phyloP scores from a whole-genome alignment of 225 moss, liverwort and hornwort genomes.

The Marchantia paleacea region DNA sequence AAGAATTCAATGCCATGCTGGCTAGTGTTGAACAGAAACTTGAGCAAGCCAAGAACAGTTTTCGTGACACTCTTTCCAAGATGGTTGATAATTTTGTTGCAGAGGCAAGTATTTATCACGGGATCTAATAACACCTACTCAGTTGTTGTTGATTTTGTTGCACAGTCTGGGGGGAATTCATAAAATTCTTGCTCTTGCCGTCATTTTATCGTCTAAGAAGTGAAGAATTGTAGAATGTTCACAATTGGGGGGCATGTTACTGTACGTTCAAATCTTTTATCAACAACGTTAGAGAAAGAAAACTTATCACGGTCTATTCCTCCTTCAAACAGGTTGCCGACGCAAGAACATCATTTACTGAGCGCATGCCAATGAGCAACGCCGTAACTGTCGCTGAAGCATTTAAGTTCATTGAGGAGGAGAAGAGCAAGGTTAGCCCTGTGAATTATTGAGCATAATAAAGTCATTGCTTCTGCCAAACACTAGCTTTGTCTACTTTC shows the following conservation, averaged over 20 bases:
- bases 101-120: slow-evolving; percentile 39
- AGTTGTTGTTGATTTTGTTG: neutral
- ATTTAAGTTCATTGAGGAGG: slow-evolving; percentile 60
- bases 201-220: neutral
- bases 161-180: neutral
- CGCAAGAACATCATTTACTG: slow-evolving; percentile 43
- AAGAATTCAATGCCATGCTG: slow-evolving; percentile 64
- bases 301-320: neutral
- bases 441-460: neutral
- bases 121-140: neutral
- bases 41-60: slow-evolving; percentile 66
- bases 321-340: slow-evolving; percentile 48
- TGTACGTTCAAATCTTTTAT: neutral
- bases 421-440: slow-evolving; percentile 52
- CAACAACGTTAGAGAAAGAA: neutral
- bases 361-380: slow-evolving; percentile 52
- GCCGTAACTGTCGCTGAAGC: slow-evolving; percentile 46
- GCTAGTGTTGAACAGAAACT: slow-evolving; percentile 58
- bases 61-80: slow-evolving; percentile 59
- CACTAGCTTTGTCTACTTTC: neutral
- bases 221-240: neutral
- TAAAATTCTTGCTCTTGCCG: neutral
- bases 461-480: neutral
- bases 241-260: neutral
- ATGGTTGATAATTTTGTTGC: slow-evolving; percentile 58